Conservation (phyloP, 495 filamentous ascomycete genomes). For the Lophiostoma macrostomum region DNA sequence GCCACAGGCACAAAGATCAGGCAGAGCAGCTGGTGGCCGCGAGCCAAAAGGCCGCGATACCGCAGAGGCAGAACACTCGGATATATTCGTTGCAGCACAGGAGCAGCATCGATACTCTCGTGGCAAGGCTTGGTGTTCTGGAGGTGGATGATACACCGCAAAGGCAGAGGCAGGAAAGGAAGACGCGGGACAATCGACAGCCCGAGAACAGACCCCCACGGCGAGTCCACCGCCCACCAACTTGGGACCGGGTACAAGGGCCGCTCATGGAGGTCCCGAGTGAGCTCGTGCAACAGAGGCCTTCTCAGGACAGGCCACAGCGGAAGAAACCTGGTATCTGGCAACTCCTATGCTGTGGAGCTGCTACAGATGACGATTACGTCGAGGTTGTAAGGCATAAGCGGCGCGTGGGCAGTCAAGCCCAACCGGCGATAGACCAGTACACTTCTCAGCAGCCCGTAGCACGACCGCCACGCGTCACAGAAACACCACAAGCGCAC, state of each 20-base stretch:
- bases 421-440: conserved; percentile 6
- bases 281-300: conserved; percentile 21
- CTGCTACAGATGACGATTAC: conserved; percentile 38
- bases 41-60: conserved; percentile 13
- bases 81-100: conserved; percentile 52
- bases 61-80: conserved; percentile 26
- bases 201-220: conserved; percentile 10
- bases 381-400: conserved; percentile 43
- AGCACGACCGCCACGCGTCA: conserved; percentile 4
- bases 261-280: conserved; percentile 41
- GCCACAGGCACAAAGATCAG: conserved; percentile 94
- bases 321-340: conserved; percentile 37
- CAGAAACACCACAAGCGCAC: not conserved
- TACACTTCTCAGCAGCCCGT: conserved; percentile 7
- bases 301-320: conserved; percentile 9
- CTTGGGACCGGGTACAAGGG: conserved; percentile 43
- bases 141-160: conserved; percentile 50
- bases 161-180: conserved; percentile 13
- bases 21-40: conserved; percentile 45
- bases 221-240: conserved; percentile 26
- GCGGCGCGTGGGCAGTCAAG: conserved; percentile 24
- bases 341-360: conserved; percentile 34
- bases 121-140: conserved; percentile 73
- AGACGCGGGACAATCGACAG: conserved; percentile 33
- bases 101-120: conserved; percentile 77